phyloP scores from a whole-genome alignment of 768 basidiomycete genomes.

The Psilocybe cubensis region DNA sequence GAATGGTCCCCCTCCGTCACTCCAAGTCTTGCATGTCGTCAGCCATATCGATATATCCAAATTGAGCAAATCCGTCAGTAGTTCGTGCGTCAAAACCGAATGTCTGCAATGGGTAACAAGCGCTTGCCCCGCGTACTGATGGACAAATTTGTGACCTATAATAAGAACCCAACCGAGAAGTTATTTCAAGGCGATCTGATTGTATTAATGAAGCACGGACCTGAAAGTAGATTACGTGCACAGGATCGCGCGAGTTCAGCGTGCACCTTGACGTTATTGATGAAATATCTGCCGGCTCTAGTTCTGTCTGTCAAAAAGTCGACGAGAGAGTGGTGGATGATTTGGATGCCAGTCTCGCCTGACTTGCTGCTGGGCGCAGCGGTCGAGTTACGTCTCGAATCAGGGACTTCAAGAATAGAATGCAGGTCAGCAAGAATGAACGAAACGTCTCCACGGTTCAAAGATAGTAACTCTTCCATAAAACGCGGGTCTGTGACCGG shows the following conservation, averaged over 20 bases:
- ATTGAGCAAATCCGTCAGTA: slow-evolving; percentile 22
- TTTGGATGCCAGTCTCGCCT: slow-evolving; percentile 24
- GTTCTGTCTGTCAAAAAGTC: slow-evolving; percentile 31
- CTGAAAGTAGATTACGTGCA: slow-evolving; percentile 24
- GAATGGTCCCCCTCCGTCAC: slow-evolving; percentile 26
- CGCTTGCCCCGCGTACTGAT: slow-evolving; percentile 30
- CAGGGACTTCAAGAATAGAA: slow-evolving; percentile 28
- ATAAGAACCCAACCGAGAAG: background rate
- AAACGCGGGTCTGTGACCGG: slow-evolving; percentile 29
- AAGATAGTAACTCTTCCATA: slow-evolving; percentile 25
- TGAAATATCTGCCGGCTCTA: slow-evolving; percentile 27
- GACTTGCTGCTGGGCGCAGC: slow-evolving; percentile 8
- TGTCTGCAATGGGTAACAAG: slow-evolving; percentile 29
- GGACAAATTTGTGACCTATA: slow-evolving; percentile 27
- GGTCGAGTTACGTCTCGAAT: slow-evolving; percentile 14
- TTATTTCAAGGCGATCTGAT: background rate
- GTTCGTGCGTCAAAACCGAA: slow-evolving; percentile 29
- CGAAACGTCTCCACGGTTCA: slow-evolving; percentile 29
- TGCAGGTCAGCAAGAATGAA: slow-evolving; percentile 28
- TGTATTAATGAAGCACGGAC: slow-evolving; percentile 14
- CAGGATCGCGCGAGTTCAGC: slow-evolving; percentile 30
- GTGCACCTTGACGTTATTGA: slow-evolving; percentile 31
- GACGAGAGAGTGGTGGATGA: slow-evolving; percentile 27
- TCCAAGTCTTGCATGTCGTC: slow-evolving; percentile 28
- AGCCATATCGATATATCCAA: slow-evolving; percentile 27